Percentiles rank a stretch among this genome's conserved stretches.
phyloP scores from a whole-genome alignment of 1,139 yeast genomes.

The Insectozyma bohioensis region DNA sequence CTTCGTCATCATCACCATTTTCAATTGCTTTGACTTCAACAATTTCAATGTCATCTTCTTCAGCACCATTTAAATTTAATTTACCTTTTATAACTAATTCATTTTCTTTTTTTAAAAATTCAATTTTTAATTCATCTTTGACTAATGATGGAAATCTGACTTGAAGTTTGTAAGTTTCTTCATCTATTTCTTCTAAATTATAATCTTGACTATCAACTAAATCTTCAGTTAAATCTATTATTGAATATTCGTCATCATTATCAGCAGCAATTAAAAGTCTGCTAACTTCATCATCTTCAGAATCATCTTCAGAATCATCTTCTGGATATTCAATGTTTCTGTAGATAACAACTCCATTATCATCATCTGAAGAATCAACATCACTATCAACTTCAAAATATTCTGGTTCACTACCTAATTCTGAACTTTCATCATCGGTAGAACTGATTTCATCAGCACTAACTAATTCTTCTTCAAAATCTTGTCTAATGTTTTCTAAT shows the following conservation, averaged over 20 bases:
- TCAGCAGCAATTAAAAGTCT: conserved; percentile 31
- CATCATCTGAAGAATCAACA: conserved; percentile 29
- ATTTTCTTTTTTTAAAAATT: conserved; percentile 43
- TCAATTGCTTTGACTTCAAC: conserved; percentile 12
- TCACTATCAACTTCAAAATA: conserved; percentile 32
- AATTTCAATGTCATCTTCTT: conserved; percentile 15
- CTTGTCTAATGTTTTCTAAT: conserved; percentile 42
- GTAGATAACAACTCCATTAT: conserved; percentile 48
- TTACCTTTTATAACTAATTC: conserved; percentile 46
- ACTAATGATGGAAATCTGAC: conserved; percentile 46
- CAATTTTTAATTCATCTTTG: conserved; percentile 43
- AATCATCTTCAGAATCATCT: conserved; percentile 24
- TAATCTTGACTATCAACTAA: conserved; percentile 47
- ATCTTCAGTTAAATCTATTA: conserved; percentile 45
- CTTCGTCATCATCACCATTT: conserved; percentile 15
- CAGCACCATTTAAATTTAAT: conserved; percentile 34
- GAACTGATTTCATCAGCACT: conserved; percentile 31
- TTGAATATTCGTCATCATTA: conserved; percentile 37
- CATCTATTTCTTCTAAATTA: conserved; percentile 42
- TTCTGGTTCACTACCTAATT: conserved; percentile 32
- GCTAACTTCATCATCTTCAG: conserved; percentile 21
- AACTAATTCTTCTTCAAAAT: conserved; percentile 34
- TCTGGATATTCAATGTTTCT: conserved; percentile 44
- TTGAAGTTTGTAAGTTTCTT: conserved; percentile 41
- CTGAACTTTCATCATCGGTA: conserved; percentile 29